Conservation (phyloP, 2,329 filamentous ascomycete genomes). For the Tolypocladium pustulatum region DNA sequence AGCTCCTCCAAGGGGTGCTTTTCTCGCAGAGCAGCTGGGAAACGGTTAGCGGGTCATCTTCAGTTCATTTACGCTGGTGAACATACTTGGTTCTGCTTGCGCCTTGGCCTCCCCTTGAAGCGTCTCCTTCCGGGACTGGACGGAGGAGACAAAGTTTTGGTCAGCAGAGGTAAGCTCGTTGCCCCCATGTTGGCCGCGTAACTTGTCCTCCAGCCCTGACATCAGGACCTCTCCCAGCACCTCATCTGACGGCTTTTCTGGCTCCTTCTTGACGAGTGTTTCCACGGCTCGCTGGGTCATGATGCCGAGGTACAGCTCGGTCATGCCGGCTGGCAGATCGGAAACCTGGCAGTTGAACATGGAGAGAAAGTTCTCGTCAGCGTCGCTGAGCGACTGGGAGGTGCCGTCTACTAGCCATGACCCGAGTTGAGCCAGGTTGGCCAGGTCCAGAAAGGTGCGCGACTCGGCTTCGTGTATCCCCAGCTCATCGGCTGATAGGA, state of each 20-base stretch:
- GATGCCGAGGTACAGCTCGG: slow-evolving; percentile 34
- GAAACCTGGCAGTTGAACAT: slow-evolving; percentile 34
- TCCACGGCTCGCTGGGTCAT: slow-evolving; percentile 43
- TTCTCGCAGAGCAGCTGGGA: slow-evolving; percentile 20
- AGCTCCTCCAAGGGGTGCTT: slow-evolving; percentile 30
- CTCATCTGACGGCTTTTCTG: slow-evolving; percentile 39
- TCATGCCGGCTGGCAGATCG: slow-evolving; percentile 29
- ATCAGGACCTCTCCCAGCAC: slow-evolving; percentile 46
- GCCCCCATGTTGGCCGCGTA: slow-evolving; percentile 23
- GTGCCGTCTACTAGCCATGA: slow-evolving; percentile 27
- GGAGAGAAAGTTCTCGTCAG: slow-evolving; percentile 34
- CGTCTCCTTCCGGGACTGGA: slow-evolving; percentile 21
- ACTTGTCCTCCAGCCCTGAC: slow-evolving; percentile 40
- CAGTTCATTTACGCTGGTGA: neutral
- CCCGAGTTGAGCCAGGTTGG: slow-evolving; percentile 38
- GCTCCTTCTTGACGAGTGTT: slow-evolving; percentile 37
- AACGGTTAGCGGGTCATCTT: neutral
- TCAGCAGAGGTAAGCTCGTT: slow-evolving; percentile 23
- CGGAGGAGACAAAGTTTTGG: slow-evolving; percentile 20
- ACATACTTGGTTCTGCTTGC: slow-evolving; percentile 7
- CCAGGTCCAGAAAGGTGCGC: slow-evolving; percentile 29
- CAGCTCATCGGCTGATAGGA: slow-evolving; percentile 23
- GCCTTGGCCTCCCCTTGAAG: slow-evolving; percentile 18
- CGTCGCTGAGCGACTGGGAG: slow-evolving; percentile 27
- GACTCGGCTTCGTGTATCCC: slow-evolving; percentile 20